These are phyloP conservation scores for Syzygium syzygioides DNA, from an alignment of 441 rosid genomes.

Conservation along the genomic window DNA sequence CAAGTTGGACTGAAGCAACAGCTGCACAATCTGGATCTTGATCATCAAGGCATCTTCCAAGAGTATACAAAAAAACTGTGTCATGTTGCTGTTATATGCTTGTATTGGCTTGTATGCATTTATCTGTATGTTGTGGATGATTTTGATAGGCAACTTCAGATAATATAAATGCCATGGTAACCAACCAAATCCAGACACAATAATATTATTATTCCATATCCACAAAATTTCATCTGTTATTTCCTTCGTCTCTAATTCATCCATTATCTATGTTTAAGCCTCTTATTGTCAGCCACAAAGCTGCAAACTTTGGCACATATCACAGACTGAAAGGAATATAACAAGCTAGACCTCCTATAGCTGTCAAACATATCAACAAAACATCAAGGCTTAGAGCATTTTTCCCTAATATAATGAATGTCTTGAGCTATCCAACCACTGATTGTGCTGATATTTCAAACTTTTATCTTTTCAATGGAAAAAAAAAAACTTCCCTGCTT, in stretches of 20 bases:
- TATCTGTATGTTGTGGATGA: neutral
- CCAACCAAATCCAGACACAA: neutral
- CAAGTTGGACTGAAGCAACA: conserved; percentile 65
- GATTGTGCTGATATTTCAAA: neutral
- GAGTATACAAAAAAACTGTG: neutral
- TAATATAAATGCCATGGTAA: neutral
- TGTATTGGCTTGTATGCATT: neutral
- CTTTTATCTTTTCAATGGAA: neutral
- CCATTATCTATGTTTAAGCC: neutral
- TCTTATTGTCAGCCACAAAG: neutral
- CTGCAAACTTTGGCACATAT: neutral
- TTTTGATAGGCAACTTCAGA: neutral
- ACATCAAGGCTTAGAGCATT: neutral
- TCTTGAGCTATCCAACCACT: neutral
- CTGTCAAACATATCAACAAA: neutral
- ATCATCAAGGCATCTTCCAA: conserved; percentile 43
- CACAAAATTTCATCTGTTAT: neutral
- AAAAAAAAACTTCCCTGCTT: neutral
- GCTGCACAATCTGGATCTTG: conserved; percentile 41
- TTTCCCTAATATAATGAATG: neutral
- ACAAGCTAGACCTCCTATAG: neutral
- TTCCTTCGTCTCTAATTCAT: neutral
- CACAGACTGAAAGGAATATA: neutral
- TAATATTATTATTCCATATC: neutral
- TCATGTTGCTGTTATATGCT: neutral